Base-by-base conservation (phyloP, 75 land plant species). In the Ceratopteris richardii region DNA sequence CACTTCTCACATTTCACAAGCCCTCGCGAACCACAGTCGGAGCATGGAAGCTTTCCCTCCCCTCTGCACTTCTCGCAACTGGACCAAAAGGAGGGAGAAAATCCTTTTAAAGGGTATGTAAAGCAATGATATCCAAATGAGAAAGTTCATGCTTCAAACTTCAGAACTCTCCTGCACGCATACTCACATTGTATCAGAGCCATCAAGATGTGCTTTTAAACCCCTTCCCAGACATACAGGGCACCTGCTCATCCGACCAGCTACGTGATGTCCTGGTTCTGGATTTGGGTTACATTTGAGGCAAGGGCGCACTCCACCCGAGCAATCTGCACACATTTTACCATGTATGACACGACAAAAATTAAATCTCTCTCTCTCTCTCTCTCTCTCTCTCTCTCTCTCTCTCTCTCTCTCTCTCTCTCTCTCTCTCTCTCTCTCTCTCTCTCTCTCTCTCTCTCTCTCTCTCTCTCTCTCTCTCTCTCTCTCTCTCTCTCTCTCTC, bases 161-260 rank as follows among this genome's bases (percentile, higher is more conserved):
- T 19, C 44, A 47, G 52, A 37, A 51, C 0, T 33, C 37, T 9
- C 24, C 12, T 20, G 11, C 21, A 19, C 44, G 37, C 3, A 33
- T 33, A 29, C 83, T 60, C 63, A 95, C 99, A 73, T 73, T 39
- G 96, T 74, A 57, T 95, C 99, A 25, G 99, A 95, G 62, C 99
- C 99, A 80, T 95, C 99, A 58, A 66, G 66, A 48, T 95, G 99
- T 36, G 99, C 99, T 66, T 83, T 84, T 30, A 89, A 70, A 51
- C 99, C 99, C 46, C 99, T 79, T 19, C 99, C 99, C 76, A 82
- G 61, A 56, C 99, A 95, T 57, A 29, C 47, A 29, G 76, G 42
- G 56, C 99, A 95, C 41, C 56, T 44, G 28, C 43, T 57, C 79
- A 76, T 83, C 64, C 67, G 79, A 36, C 85, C 83, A 63, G 83